Conservation (phyloP, 805 yeast species). For the Ogataea thermomethanolica region DNA sequence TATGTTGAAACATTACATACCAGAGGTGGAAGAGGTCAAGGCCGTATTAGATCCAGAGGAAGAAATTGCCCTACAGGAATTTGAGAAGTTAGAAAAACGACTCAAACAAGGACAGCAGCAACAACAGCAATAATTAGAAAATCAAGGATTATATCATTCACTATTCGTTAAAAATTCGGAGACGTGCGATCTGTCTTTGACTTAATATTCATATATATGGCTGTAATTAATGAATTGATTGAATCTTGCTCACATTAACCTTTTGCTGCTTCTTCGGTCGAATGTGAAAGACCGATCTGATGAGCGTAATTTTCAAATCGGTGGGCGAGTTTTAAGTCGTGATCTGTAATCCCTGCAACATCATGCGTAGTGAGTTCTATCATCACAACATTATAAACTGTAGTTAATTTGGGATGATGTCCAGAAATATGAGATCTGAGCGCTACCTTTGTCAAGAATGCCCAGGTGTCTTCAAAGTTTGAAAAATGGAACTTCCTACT, state of each 20-base stretch:
- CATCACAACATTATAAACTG: conserved; percentile 57
- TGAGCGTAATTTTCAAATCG: conserved; percentile 38
- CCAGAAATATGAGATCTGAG: conserved; percentile 53
- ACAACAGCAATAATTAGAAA: not conserved
- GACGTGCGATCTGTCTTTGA: conserved; percentile 1
- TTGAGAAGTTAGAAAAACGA: conserved; percentile 74
- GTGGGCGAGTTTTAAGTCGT: conserved; percentile 58
- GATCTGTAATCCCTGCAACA: conserved; percentile 45
- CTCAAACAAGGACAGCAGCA: conserved; percentile 34
- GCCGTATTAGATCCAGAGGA: conserved; percentile 38
- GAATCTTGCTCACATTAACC: no score
- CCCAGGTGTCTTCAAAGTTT: conserved; percentile 63
- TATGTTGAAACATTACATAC: conserved; percentile 67
- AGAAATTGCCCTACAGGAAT: conserved; percentile 70
- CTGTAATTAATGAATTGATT: not conserved
- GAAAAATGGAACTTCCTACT: conserved; percentile 35
- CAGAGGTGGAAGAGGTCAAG: conserved; percentile 58
- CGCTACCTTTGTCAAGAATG: conserved; percentile 56
- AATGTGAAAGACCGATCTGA: conserved; percentile 12
- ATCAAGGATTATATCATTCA: not conserved
- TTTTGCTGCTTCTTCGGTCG: no score
- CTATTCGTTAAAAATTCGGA: not conserved
- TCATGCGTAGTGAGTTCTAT: conserved; percentile 66
- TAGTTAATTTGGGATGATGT: conserved; percentile 70
- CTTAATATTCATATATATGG: not conserved